A percentile compares a stretch with the other conserved stretches of the same genome.
Conservation (phyloP, 441 rosid species). For the Bruguiera hainesii region DNA sequence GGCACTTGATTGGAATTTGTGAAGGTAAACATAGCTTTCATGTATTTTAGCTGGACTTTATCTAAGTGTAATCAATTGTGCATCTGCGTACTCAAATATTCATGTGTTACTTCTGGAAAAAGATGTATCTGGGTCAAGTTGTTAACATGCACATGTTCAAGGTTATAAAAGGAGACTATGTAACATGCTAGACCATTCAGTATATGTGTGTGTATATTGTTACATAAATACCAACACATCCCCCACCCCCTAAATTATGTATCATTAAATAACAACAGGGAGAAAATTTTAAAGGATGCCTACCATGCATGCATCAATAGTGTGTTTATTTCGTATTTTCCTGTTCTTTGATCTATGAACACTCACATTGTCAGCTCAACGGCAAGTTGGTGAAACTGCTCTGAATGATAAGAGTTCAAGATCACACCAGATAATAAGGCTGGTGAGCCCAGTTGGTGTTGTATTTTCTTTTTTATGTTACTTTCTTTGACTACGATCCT, state of each 20-base stretch:
- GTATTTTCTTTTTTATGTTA: not conserved
- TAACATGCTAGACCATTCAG: not conserved
- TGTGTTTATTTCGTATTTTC: not conserved
- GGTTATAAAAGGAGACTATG: not conserved
- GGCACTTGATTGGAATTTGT: conserved; percentile 71
- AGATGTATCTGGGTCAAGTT: not conserved
- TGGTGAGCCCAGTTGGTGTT: conserved; percentile 44
- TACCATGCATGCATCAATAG: not conserved
- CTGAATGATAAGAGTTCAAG: conserved; percentile 90
- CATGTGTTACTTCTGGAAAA: conserved; percentile 1
- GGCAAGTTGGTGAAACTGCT: conserved; percentile 93
- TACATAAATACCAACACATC: too few species aligned
- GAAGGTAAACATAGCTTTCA: conserved; percentile 50
- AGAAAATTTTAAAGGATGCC: not conserved
- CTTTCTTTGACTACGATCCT: not conserved
- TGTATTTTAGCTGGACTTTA: too few species aligned
- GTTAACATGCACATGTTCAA: not conserved
- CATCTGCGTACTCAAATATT: not conserved
- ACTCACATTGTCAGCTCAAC: conserved; percentile 58
- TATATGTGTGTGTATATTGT: too few species aligned
- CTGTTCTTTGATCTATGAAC: not conserved
- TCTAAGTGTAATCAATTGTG: too few species aligned
- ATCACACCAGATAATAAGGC: conserved; percentile 92
- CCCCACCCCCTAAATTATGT: too few species aligned
- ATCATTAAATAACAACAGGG: too few species aligned